Conservation (phyloP, 2,329 filamentous ascomycete species). For the Pseudodiploospora longispora region DNA sequence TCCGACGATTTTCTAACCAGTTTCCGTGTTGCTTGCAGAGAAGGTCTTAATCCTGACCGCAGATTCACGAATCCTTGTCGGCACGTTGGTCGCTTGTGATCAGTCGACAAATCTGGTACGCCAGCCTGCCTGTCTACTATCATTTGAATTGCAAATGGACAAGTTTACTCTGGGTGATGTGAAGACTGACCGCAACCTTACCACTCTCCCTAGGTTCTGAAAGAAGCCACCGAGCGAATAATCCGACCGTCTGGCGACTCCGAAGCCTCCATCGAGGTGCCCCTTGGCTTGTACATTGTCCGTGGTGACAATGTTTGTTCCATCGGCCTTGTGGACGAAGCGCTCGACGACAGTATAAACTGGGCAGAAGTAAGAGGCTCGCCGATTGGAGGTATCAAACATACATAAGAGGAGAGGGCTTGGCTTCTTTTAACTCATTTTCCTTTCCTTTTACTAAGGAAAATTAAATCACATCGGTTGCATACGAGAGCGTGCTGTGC, state of each 20-base stretch:
- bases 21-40: slow-evolving; percentile 45
- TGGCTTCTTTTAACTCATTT: background rate
- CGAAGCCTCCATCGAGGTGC: slow-evolving; percentile 71
- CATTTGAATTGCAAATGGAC: background rate
- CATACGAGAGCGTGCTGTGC: no score
- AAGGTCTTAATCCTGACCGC: slow-evolving; percentile 87
- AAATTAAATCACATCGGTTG: no score
- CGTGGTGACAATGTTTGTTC: slow-evolving; percentile 91
- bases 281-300: slow-evolving; percentile 83
- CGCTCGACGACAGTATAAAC: slow-evolving; percentile 81
- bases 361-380: slow-evolving; percentile 85
- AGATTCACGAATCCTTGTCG: slow-evolving; percentile 80
- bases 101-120: slow-evolving; percentile 79
- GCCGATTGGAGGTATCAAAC: slow-evolving; percentile 78
- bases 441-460: background rate
- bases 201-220: slow-evolving; percentile 53
- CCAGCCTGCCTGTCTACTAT: background rate
- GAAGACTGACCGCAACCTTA: slow-evolving; percentile 10
- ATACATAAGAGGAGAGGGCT: slow-evolving; percentile 35
- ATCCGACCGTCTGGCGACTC: slow-evolving; percentile 79
- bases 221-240: slow-evolving; percentile 77
- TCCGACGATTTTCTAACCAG: background rate
- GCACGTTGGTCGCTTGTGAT: slow-evolving; percentile 78
- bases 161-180: background rate
- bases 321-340: slow-evolving; percentile 82